Conservation (phyloP, 345 rosid genomes). For the Trapa bicornis region DNA sequence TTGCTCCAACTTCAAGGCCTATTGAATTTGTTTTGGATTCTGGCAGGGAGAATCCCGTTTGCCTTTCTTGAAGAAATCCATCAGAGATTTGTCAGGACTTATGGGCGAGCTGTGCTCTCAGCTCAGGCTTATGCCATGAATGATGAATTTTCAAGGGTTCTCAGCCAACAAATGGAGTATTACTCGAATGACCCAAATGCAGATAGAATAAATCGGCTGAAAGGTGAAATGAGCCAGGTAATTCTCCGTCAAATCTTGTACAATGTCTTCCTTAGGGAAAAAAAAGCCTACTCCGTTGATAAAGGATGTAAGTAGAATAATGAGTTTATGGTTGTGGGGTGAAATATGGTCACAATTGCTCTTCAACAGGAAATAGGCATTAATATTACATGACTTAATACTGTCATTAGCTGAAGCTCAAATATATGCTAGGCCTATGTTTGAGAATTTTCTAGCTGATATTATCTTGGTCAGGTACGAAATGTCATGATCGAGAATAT, state of each 20-base stretch:
- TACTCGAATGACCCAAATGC: conserved; percentile 76
- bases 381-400: neutral
- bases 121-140: conserved; percentile 88
- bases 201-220: conserved; percentile 68
- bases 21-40: neutral
- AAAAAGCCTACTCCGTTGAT: neutral
- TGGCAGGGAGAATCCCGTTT: conserved; percentile 76
- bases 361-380: neutral
- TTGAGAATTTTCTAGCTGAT: neutral
- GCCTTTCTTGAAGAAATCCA: conserved; percentile 87
- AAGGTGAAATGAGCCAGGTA: conserved; percentile 94
- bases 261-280: neutral
- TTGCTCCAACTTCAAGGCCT: neutral
- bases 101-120: conserved; percentile 54
- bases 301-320: neutral
- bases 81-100: conserved; percentile 75
- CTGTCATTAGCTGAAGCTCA: neutral
- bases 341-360: neutral
- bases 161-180: conserved; percentile 91
- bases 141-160: conserved; percentile 85
- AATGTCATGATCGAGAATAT: conserved; percentile 96
- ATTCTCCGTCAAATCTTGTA: neutral
- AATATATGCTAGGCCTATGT: neutral
- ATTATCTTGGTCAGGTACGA: conserved; percentile 37
- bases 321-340: neutral